Conservation (phyloP, 225 moss, liverwort and hornwort species). For the Thuidium tamariscinum region DNA sequence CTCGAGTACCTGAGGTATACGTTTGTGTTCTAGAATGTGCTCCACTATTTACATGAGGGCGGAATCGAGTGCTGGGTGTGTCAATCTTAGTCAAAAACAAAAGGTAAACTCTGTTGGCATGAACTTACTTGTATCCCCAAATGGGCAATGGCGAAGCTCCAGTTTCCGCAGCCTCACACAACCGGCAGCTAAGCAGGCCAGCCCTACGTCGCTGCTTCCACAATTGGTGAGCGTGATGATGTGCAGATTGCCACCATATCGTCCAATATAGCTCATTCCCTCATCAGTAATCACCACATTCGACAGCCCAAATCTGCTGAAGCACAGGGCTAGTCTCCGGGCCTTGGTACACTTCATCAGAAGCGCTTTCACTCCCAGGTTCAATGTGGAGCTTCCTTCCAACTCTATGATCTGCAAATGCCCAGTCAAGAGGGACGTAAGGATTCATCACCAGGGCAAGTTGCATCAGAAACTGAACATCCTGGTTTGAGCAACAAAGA, state of each 20-base stretch:
- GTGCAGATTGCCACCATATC: conserved; percentile 33
- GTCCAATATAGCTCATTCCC: conserved; percentile 45
- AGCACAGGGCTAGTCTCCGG: conserved; percentile 46
- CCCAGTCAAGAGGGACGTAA: not conserved
- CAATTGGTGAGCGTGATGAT: conserved; percentile 53
- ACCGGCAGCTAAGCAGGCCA: conserved; percentile 28
- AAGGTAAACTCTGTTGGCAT: not conserved
- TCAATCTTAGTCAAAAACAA: not conserved
- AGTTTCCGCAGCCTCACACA: conserved; percentile 36
- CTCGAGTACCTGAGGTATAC: not conserved
- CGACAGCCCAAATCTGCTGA: conserved; percentile 39
- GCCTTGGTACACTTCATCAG: conserved; percentile 37
- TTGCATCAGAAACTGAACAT: not conserved
- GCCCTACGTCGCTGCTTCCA: conserved; percentile 40
- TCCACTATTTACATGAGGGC: too few species aligned
- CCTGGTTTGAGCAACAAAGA: not conserved
- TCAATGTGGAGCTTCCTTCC: conserved; percentile 48
- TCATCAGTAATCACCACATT: conserved; percentile 44
- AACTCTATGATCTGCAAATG: conserved; percentile 37
- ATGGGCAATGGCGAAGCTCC: conserved; percentile 56
- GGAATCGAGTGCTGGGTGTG: not conserved
- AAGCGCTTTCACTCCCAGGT: conserved; percentile 35
- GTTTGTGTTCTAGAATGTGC: not conserved
- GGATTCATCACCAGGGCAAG: not conserved
- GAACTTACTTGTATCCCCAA: conserved; percentile 37